Conservation (phyloP, 2,329 filamentous ascomycete genomes). For the Moelleriella libera region DNA sequence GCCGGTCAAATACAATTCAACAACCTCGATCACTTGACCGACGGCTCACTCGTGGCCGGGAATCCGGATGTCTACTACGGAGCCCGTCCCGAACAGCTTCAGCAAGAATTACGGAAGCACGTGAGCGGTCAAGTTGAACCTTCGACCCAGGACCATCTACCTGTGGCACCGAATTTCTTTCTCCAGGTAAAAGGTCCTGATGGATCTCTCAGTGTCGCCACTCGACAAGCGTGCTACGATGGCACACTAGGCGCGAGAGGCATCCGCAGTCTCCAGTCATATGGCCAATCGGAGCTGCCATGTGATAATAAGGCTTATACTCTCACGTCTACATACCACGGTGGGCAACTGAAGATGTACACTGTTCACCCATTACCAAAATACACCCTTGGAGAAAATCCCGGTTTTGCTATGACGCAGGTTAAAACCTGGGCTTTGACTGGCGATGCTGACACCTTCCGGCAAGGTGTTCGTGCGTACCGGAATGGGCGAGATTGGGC, state of each 20-base stretch:
- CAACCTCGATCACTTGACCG: conserved; percentile 21
- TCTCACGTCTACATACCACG: background rate
- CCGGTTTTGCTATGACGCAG: background rate
- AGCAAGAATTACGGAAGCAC: conserved; percentile 9
- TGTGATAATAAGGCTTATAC: conserved; percentile 3
- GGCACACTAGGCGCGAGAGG: conserved; percentile 18
- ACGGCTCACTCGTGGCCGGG: conserved; percentile 14
- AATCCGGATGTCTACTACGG: conserved; percentile 21
- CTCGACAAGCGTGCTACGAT: background rate
- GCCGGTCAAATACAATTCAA: conserved; percentile 15
- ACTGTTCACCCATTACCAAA: conserved; percentile 1
- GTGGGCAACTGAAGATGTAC: conserved; percentile 1
- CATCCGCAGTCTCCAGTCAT: conserved; percentile 20
- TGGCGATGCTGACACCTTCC: background rate
- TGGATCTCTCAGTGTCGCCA: conserved; percentile 8
- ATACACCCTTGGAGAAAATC: background rate
- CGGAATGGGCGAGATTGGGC: background rate
- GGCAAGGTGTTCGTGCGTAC: background rate
- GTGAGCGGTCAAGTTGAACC: conserved; percentile 14
- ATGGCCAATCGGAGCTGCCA: conserved; percentile 3
- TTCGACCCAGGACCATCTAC: conserved; percentile 14
- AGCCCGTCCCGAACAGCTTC: conserved; percentile 15
- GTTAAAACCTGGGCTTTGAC: background rate
- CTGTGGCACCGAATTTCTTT: conserved; percentile 24
- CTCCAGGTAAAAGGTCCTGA: conserved; percentile 21